phyloP scores from a whole-genome alignment of 768 basidiomycete species.

The Omphalotus guepiniiformis region DNA sequence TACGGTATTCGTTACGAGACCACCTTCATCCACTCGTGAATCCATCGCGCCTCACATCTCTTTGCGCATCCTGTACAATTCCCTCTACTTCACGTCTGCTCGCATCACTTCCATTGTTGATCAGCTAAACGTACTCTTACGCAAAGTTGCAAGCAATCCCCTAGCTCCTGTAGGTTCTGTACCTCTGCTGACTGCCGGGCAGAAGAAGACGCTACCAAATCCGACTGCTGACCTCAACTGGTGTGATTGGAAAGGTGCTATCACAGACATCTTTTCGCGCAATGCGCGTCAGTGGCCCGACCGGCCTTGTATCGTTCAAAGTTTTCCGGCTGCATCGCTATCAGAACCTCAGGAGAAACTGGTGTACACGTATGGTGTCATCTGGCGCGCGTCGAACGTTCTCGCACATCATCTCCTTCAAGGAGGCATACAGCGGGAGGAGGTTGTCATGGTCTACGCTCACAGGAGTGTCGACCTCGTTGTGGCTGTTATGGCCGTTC shows the following conservation, averaged over 20 bases:
- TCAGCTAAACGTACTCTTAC: constrained; percentile 77
- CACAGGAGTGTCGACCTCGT: constrained; percentile 95
- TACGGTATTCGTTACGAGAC: constrained; percentile 81
- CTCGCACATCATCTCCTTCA: constrained; percentile 87
- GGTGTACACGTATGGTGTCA: constrained; percentile 73
- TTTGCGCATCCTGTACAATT: constrained; percentile 89
- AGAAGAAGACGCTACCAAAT: constrained; percentile 70
- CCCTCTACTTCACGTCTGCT: constrained; percentile 78
- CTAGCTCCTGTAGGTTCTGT: constrained; percentile 71
- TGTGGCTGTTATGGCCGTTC: constrained; percentile 92
- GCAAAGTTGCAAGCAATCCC: constrained; percentile 65
- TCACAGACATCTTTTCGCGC: constrained; percentile 88
- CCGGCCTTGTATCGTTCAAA: constrained; percentile 86
- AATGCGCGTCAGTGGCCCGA: constrained; percentile 83
- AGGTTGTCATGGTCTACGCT: constrained; percentile 98
- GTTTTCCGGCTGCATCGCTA: constrained; percentile 40
- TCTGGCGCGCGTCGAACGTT: constrained; percentile 82
- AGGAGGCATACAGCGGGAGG: constrained; percentile 84
- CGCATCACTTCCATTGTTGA: constrained; percentile 80
- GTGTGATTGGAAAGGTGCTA: constrained; percentile 97
- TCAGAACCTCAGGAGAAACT: constrained; percentile 45
- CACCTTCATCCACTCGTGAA: constrained; percentile 61
- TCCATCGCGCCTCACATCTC: constrained; percentile 73
- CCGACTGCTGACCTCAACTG: constrained; percentile 89
- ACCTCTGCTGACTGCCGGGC: constrained; percentile 69